Evolutionary conservation across 768 basidiomycete species (phyloP).

Genomic region (Podaxis sp.): DNA sequence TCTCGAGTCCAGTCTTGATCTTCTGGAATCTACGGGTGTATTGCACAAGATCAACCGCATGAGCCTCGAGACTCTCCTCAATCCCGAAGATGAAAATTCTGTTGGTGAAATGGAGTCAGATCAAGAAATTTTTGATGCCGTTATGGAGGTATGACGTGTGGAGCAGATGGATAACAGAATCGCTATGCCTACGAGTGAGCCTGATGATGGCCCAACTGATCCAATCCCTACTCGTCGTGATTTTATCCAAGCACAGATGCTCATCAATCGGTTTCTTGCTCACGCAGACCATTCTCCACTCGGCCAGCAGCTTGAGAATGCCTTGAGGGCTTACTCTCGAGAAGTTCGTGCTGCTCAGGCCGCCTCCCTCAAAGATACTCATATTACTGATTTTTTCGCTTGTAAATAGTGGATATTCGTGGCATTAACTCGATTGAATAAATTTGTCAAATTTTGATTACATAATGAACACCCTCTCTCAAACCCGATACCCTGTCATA

Average conservation of each 20-base stretch:
- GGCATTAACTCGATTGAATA: background rate
- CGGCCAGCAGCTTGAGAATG: background rate
- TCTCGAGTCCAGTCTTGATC: no score
- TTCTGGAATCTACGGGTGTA: no score
- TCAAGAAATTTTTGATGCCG: background rate
- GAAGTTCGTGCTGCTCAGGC: background rate
- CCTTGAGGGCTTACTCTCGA: background rate
- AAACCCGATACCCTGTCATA: no score
- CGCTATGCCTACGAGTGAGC: background rate
- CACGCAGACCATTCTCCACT: background rate
- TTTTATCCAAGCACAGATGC: background rate
- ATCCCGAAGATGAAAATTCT: no score
- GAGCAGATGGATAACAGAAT: background rate
- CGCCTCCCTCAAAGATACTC: no score
- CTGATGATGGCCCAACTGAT: background rate
- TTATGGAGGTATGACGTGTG: background rate
- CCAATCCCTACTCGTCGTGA: background rate
- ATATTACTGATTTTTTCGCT: no score
- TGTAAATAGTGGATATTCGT: background rate
- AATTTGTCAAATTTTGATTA: background rate
- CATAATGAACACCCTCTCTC: background rate
- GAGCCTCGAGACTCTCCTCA: no score
- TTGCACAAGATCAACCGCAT: no score
- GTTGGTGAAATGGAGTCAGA: background rate
- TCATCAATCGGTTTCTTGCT: background rate